Conservation (phyloP, 768 basidiomycete genomes). For the Omphalotus guepiniiformis region DNA sequence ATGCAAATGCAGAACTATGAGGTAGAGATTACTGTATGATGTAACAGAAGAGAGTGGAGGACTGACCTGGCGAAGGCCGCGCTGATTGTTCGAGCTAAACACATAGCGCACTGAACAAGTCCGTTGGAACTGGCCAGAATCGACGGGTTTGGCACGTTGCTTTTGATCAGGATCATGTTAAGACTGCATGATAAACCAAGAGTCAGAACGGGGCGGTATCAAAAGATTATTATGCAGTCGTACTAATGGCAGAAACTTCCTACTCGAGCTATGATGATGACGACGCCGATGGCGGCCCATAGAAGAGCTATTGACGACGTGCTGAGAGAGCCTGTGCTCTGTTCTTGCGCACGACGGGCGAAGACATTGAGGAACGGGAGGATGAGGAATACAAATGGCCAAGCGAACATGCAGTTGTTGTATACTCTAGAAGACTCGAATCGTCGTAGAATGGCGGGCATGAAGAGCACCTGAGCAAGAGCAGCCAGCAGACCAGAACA, state of each 20-base stretch:
- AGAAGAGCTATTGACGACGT: slow-evolving; percentile 26
- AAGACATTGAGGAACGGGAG: slow-evolving; percentile 49
- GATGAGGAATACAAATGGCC: slow-evolving; percentile 44
- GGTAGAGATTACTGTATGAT: not conserved
- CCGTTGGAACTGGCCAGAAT: slow-evolving; percentile 34
- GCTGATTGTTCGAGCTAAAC: slow-evolving; percentile 49
- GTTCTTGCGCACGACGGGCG: slow-evolving; percentile 22
- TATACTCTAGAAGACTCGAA: slow-evolving; percentile 49
- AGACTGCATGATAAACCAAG: slow-evolving; percentile 38
- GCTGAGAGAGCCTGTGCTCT: slow-evolving; percentile 8
- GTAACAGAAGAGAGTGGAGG: not conserved
- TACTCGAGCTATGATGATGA: slow-evolving; percentile 36
- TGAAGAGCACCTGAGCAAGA: slow-evolving; percentile 45
- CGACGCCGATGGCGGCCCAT: slow-evolving; percentile 45
- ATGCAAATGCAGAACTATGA: slow-evolving; percentile 53
- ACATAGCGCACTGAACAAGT: slow-evolving; percentile 58
- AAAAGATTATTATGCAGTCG: too few species aligned
- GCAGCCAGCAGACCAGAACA: slow-evolving; percentile 42
- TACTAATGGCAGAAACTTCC: slow-evolving; percentile 46
- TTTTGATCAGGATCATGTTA: slow-evolving; percentile 58
- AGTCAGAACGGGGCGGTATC: too few species aligned
- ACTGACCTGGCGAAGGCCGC: slow-evolving; percentile 58
- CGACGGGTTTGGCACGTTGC: slow-evolving; percentile 44
- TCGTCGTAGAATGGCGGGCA: slow-evolving; percentile 48
- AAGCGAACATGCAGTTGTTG: slow-evolving; percentile 48